These are phyloP conservation scores for Cordia subcordata DNA, from an alignment of 257 asterid genomes.

Conservation along the genomic window DNA sequence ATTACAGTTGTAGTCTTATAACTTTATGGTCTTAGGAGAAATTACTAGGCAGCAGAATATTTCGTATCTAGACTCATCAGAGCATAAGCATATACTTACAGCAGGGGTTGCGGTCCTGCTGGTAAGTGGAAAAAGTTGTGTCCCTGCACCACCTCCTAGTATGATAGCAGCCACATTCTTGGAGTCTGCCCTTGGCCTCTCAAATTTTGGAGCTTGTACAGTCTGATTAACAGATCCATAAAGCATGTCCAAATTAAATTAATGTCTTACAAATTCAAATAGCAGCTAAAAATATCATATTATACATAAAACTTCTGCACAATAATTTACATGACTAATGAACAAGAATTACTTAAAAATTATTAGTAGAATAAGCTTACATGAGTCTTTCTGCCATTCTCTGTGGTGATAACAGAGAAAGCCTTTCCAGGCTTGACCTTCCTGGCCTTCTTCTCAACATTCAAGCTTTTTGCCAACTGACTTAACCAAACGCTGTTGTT, in stretches of 20 bases:
- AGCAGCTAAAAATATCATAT: not conserved
- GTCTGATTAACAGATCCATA: conserved; percentile 36
- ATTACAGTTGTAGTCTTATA: too few relatives aligned
- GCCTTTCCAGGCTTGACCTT: conserved; percentile 57
- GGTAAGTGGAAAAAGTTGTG: conserved; percentile 90
- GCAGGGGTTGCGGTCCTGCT: conserved; percentile 93
- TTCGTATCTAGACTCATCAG: not conserved
- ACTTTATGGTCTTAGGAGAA: too few relatives aligned
- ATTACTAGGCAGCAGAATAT: too few relatives aligned
- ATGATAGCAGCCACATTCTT: conserved; percentile 91
- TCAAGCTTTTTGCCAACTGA: conserved; percentile 38
- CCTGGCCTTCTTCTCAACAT: conserved; percentile 35
- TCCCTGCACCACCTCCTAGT: conserved; percentile 93
- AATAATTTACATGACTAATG: too few relatives aligned
- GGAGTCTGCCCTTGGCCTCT: conserved; percentile 65
- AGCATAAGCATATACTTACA: conserved; percentile 41
- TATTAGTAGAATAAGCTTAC: conserved; percentile 24
- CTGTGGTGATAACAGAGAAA: conserved; percentile 76
- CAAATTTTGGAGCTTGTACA: conserved; percentile 39
- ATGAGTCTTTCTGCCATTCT: conserved; percentile 48
- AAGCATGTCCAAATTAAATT: too few relatives aligned
- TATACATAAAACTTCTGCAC: not conserved
- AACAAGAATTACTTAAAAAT: not conserved
- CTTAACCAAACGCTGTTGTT: conserved; percentile 22
- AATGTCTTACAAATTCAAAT: not conserved